Evolutionary conservation across 768 basidiomycete genomes (phyloP).

Genomic region (Amanita pseudoporphyria): DNA sequence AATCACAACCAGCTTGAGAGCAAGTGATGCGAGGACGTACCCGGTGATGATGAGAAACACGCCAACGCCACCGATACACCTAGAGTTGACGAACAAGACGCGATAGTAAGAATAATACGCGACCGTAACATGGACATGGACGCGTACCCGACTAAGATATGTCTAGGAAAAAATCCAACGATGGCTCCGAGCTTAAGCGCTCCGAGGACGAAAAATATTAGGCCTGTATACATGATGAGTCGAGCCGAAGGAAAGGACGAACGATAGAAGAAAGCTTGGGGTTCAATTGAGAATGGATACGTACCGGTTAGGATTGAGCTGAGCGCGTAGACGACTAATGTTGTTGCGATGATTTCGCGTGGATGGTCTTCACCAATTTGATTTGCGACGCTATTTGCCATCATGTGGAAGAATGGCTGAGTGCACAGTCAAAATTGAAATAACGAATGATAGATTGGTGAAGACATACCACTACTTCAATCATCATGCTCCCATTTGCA

Average conservation of each 20-base stretch:
- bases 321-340: conserved; percentile 79
- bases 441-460: background rate
- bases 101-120: conserved; percentile 7
- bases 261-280: no score
- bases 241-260: conserved; percentile 4
- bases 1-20: background rate
- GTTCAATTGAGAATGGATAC: conserved; percentile 5
- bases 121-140: conserved; percentile 4
- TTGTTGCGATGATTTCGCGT: conserved; percentile 78
- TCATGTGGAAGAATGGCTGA: conserved; percentile 92
- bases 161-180: conserved; percentile 93
- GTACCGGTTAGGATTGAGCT: conserved; percentile 81
- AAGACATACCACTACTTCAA: conserved; percentile 81
- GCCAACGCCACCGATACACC: conserved; percentile 93
- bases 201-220: conserved; percentile 84
- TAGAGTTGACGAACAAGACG: conserved; percentile 14
- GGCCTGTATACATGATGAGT: conserved; percentile 28
- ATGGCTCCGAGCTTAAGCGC: conserved; percentile 73
- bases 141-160: conserved; percentile 87
- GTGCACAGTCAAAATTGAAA: background rate
- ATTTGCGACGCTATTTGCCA: conserved; percentile 65
- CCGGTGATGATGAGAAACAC: conserved; percentile 88
- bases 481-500: conserved; percentile 96
- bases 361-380: conserved; percentile 65
- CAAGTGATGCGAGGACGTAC: conserved; percentile 26